phyloP scores from a whole-genome alignment of 208 protist genomes.

The Trypanosoma mega region DNA sequence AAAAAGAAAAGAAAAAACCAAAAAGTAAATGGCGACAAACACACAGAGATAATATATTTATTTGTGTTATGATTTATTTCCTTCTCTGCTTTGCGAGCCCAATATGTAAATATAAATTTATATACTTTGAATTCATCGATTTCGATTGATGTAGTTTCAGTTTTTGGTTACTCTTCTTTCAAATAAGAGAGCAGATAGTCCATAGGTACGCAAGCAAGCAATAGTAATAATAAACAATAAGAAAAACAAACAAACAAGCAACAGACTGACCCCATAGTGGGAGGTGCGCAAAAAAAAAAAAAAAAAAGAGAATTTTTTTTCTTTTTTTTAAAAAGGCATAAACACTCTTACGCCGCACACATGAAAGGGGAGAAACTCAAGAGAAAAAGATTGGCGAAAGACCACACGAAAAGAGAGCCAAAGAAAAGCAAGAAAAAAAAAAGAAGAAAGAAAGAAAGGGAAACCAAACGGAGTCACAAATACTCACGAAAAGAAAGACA shows the following conservation, averaged over 20 bases:
- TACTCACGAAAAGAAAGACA: conserved; percentile 6
- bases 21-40: neutral
- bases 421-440: too few relatives aligned
- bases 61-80: neutral
- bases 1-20: conserved; percentile 18
- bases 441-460: too few relatives aligned
- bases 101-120: neutral
- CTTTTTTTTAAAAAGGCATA: too few relatives aligned
- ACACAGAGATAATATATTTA: neutral
- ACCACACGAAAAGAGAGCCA: too few relatives aligned
- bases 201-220: neutral
- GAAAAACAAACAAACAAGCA: too few relatives aligned
- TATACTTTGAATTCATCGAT: neutral
- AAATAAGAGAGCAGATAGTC: conserved; percentile 1
- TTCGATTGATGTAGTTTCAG: neutral
- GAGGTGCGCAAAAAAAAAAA: too few relatives aligned
- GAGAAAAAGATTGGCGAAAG: too few relatives aligned
- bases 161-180: neutral
- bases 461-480: neutral
- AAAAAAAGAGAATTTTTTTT: too few relatives aligned
- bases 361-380: too few relatives aligned
- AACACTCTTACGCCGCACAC: too few relatives aligned
- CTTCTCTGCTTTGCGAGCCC: conserved; percentile 12
- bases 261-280: too few relatives aligned
- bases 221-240: too few relatives aligned